Percentiles rank a stretch among this genome's conserved stretches.
Evolutionary conservation across 1,139 yeast genomes (phyloP).

Genomic region (Yamadazyma diospyri): DNA sequence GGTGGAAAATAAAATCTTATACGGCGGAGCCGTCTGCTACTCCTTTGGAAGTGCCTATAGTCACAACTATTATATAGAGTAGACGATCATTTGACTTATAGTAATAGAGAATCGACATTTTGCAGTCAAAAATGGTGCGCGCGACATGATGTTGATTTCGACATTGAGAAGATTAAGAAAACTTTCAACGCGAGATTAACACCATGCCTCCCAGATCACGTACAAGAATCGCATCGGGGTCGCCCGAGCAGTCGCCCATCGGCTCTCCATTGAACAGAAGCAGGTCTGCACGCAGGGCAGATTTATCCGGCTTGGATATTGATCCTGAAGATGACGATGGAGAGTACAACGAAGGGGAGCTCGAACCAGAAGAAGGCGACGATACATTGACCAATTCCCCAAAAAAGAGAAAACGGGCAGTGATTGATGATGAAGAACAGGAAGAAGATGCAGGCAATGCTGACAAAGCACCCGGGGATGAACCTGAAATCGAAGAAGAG

Average conservation of each 20-base stretch:
- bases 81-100: too few relatives aligned
- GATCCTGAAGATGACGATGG: constrained; percentile 26
- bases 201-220: constrained; percentile 8
- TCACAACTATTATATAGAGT: constrained; percentile 14
- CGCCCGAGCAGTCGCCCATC: constrained; percentile 5
- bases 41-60: constrained; percentile 78
- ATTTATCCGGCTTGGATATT: constrained; percentile 28
- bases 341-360: constrained; percentile 20
- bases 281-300: constrained; percentile 13
- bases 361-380: constrained; percentile 13
- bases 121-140: constrained; percentile 3
- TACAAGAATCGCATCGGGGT: constrained; percentile 3
- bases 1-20: constrained; percentile 33
- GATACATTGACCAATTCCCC: constrained; percentile 17
- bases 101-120: constrained; percentile 1
- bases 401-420: constrained; percentile 19
- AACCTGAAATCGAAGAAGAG: constrained; percentile 17
- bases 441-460: constrained; percentile 18
- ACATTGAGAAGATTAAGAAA: constrained; percentile 1
- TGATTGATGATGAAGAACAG: constrained; percentile 18
- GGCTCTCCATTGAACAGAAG: constrained; percentile 10
- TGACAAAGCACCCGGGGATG: constrained; percentile 15
- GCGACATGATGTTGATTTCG: constrained; percentile 1
- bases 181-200: constrained; percentile 5
- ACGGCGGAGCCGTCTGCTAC: constrained; percentile 84